Conservation (phyloP, 768 basidiomycete genomes). For the Pisolithus orientalis region DNA sequence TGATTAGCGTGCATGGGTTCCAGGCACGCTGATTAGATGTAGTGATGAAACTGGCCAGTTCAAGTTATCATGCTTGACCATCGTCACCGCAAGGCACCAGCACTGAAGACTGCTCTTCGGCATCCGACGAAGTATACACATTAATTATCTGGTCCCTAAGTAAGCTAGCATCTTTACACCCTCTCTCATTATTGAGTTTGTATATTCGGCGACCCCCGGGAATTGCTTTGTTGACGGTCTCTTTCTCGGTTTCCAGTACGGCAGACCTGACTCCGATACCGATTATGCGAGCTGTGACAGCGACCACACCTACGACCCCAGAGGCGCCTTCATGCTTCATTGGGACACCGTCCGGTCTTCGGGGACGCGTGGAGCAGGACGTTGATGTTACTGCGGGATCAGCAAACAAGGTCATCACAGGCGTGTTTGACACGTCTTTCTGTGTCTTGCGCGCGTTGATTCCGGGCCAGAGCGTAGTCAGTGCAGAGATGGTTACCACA, state of each 20-base stretch:
- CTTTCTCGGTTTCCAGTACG: slow-evolving; percentile 38
- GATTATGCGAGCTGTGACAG: slow-evolving; percentile 40
- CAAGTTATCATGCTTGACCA: too few relatives aligned
- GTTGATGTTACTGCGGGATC: slow-evolving; percentile 77
- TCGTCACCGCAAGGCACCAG: too few relatives aligned
- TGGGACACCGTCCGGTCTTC: slow-evolving; percentile 44
- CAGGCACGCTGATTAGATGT: too few relatives aligned
- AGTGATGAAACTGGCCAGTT: too few relatives aligned
- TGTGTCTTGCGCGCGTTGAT: slow-evolving; percentile 79
- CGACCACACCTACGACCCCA: slow-evolving; percentile 38
- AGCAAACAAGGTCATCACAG: slow-evolving; percentile 70
- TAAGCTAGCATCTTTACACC: too few relatives aligned
- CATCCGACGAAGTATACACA: too few relatives aligned
- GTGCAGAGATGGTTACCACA: slow-evolving; percentile 10
- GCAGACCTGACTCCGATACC: slow-evolving; percentile 81
- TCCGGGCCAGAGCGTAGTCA: slow-evolving; percentile 32
- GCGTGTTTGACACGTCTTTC: slow-evolving; percentile 88
- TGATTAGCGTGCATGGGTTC: too few relatives aligned
- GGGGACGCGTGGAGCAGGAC: slow-evolving; percentile 72
- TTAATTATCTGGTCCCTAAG: too few relatives aligned
- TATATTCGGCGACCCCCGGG: too few relatives aligned
- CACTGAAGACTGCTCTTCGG: too few relatives aligned
- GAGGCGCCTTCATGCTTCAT: slow-evolving; percentile 40
- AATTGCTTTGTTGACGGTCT: background rate
- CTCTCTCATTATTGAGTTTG: too few relatives aligned